Evolutionary conservation across 2,329 filamentous ascomycete genomes (phyloP).

Genomic region (Dactylellina sp.): DNA sequence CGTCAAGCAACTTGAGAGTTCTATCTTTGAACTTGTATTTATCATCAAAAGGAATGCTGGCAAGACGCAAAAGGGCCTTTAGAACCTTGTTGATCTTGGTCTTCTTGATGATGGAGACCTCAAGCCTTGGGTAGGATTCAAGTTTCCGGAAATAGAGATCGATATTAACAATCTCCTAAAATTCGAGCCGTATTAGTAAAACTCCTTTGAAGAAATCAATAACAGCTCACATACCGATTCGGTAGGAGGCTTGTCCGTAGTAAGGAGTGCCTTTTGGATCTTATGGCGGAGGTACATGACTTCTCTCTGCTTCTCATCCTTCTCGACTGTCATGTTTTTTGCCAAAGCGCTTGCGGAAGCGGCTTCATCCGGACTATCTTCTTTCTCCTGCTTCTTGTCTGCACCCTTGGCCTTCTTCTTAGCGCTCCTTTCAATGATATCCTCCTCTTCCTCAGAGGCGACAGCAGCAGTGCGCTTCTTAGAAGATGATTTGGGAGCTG

Average conservation of each 20-base stretch:
- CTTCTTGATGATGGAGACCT: constrained; percentile 84
- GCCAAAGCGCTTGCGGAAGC: constrained; percentile 35
- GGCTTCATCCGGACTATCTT: constrained; percentile 40
- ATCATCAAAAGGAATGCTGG: constrained; percentile 85
- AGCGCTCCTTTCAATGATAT: constrained; percentile 40
- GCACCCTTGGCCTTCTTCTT: constrained; percentile 66
- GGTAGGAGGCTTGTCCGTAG: constrained; percentile 84
- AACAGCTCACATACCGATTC: constrained; percentile 68
- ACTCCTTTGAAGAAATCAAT: constrained; percentile 61
- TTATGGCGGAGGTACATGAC: constrained; percentile 95
- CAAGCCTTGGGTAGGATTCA: constrained; percentile 81
- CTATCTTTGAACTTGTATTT: constrained; percentile 90
- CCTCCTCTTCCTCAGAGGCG: constrained; percentile 48
- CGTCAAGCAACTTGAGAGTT: constrained; percentile 80
- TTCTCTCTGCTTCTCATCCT: constrained; percentile 73
- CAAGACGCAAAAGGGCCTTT: constrained; percentile 90
- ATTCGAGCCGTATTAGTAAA: constrained; percentile 11
- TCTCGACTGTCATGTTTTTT: constrained; percentile 68
- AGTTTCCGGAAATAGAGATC: constrained; percentile 72
- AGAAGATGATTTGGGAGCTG: constrained; percentile 58
- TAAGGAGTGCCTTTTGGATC: constrained; percentile 92
- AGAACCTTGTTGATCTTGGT: constrained; percentile 99
- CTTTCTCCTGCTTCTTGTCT: constrained; percentile 52
- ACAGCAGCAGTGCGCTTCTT: constrained; percentile 57
- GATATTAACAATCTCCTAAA: constrained; percentile 63